Evolutionary conservation across 1,284 basidiomycete genomes (phyloP), one percentile per base, ranked within the genome.

Genomic region (Sporisorium graminicola): DNA sequence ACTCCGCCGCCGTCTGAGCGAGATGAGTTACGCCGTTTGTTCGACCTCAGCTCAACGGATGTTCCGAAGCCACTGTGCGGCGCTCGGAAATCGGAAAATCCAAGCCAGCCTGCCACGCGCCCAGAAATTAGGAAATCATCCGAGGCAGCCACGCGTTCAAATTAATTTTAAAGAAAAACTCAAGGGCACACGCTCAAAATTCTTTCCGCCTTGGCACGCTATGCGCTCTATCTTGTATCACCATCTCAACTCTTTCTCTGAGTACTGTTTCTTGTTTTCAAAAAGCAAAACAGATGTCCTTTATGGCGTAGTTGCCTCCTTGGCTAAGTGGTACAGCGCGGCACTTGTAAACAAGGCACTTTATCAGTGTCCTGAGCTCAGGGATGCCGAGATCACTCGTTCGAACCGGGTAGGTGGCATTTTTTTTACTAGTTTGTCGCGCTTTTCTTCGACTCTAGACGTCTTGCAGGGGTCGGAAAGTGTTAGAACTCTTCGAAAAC

Each of bases 391-490:
- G 63, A 27, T 65, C 63, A 59, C 51, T 49, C 55, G 62, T 64
- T 64, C 62, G 26, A 64, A 31, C 35, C 63, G 56, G 63, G 63
- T 65, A 13, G 5, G n/a, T 1, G 56, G 63, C 62, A 65, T 13
- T 24, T 27, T 24, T 27, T 27, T 52, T 55, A 44, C 27, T 14
- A 3, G 3, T 54, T 40, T 63, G 33, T 24, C 2, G 49, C 26
- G 53, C 13, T 44, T 49, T 43, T 54, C 42, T n/a, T 50, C 20
- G 26, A 7, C 3, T 14, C n/a, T 22, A 12, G 3, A 4, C 2
- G 40, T 54, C 40, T 42, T 54, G 1, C 12, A 9, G 9, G 20
- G 22, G 13, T 7, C 26, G 8, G 24, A 27, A 29, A 47, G 46
- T 47, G 46, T 47, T 26, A 26, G 22, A 40, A 40, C 29, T 40